phyloP scores from a whole-genome alignment of 2,329 filamentous ascomycete genomes.

The Penicillium concentricum region DNA sequence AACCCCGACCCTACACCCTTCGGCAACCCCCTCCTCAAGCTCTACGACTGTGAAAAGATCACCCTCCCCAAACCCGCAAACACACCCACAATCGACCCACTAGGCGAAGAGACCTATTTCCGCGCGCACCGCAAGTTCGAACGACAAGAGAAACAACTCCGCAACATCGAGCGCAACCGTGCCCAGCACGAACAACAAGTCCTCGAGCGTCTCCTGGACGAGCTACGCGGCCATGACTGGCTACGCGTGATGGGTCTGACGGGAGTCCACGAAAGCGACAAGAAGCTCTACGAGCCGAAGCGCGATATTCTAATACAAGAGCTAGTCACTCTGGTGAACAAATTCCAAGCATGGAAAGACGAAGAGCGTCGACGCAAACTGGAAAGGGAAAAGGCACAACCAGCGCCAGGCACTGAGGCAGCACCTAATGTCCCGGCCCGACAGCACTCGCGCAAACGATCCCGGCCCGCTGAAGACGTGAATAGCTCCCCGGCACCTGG shows the following conservation, averaged over 20 bases:
- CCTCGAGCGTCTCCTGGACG: constrained; percentile 67
- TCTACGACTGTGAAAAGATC: constrained; percentile 39
- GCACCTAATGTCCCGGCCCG: background rate
- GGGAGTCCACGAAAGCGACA: constrained; percentile 78
- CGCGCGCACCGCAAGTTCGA: constrained; percentile 61
- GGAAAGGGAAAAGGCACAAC: constrained; percentile 63
- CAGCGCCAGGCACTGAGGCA: constrained; percentile 10
- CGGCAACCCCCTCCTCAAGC: constrained; percentile 37
- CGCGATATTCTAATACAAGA: constrained; percentile 81
- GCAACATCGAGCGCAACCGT: constrained; percentile 66
- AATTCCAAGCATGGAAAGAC: constrained; percentile 83
- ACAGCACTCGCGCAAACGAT: constrained; percentile 14
- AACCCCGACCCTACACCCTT: constrained; percentile 27
- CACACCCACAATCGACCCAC: constrained; percentile 48
- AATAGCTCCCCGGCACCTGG: constrained; percentile 42
- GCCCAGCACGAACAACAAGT: constrained; percentile 65
- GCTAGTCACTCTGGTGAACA: constrained; percentile 76
- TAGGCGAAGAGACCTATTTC: constrained; percentile 57
- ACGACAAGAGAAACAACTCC: constrained; percentile 65
- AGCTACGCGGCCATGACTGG: constrained; percentile 89
- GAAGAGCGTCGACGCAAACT: constrained; percentile 82
- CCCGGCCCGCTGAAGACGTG: constrained; percentile 44
- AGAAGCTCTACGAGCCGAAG: constrained; percentile 82
- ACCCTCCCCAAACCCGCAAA: constrained; percentile 13
- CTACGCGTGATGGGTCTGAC: constrained; percentile 86